Percentiles rank a stretch among this genome's conserved stretches.
Conservation (phyloP, 1,284 basidiomycete genomes). For the Trichosporon inkin region DNA sequence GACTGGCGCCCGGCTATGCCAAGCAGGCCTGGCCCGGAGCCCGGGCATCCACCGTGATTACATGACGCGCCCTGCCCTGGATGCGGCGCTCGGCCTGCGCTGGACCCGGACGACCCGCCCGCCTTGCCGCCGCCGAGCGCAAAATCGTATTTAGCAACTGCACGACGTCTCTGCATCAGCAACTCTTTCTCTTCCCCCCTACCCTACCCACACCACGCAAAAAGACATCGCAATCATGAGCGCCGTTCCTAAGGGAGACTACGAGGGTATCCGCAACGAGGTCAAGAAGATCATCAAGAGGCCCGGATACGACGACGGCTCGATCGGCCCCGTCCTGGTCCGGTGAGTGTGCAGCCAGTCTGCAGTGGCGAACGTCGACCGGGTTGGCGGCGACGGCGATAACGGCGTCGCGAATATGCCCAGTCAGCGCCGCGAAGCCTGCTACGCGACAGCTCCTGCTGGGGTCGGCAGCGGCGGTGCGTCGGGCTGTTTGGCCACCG, state of each 20-base stretch:
- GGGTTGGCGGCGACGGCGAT: too few species aligned
- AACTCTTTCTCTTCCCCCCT: background rate
- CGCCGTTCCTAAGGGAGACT: slow-evolving; percentile 6
- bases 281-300: slow-evolving; percentile 47
- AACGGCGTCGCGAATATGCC: too few species aligned
- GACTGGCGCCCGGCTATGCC: too few species aligned
- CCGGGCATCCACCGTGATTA: background rate
- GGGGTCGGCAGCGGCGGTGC: too few species aligned
- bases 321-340: slow-evolving; percentile 48
- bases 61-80: background rate
- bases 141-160: background rate
- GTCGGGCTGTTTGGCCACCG: too few species aligned
- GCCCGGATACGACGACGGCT: slow-evolving; percentile 50
- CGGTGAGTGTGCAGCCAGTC: slow-evolving; percentile 26
- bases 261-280: slow-evolving; percentile 39
- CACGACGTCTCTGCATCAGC: background rate
- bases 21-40: too few species aligned
- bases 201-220: background rate
- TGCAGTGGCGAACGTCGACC: too few species aligned
- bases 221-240: background rate
- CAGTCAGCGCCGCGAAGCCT: too few species aligned
- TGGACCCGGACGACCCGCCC: background rate
- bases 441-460: too few species aligned
- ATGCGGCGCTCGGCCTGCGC: background rate
- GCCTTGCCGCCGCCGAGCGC: background rate